Base-by-base conservation (phyloP, 2,329 filamentous ascomycete species). In the Elsinoe fawcettii region DNA sequence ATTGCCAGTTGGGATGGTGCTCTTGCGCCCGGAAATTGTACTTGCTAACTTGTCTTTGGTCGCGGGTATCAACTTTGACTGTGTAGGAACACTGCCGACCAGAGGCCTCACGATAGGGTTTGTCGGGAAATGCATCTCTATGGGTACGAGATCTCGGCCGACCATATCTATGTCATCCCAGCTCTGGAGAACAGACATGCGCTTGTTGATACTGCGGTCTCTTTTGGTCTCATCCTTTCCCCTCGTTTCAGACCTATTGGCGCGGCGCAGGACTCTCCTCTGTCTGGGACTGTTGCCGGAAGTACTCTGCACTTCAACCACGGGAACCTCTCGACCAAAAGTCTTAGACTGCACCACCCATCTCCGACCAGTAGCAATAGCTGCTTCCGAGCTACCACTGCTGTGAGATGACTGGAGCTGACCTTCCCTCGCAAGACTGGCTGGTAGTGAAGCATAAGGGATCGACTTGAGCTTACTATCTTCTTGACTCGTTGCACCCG, bases 231-330 rank as follows among this genome's bases (percentile, higher is more conserved):
- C 22, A 53, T 25, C 56, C 41, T 22, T 49, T 41, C 22, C 41
- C 9, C 11, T 46, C 2, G 6, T 53, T 16, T 51, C 55, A 12
- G 59, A 55, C 25, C 59, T 39, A 14, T 37, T 37, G n/a, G 57
- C 57, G 22, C 57, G 56, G 27, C 57, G 55, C 3, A 61, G 57
- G 5, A 39, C 34, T 9, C 55, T 55, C 5, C 57, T 58, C 18
- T 54, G 57, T 27, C 53, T 51, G 22, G 55, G 56, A 39, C 56
- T 58, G 41, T 53, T 47, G 32, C 49, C 55, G 3, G 59, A 58
- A 53, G 49, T 51, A 20, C 59, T 49, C 37, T 59, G 56, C 2
- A 58, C 57, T n/a, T 61, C 59, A n/a, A 61, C 59, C 41, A 61
- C 49, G 12, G 58, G 56, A 7, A 59, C 49, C 18, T 53, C 49